Conservation (phyloP, 768 basidiomycete species). For the Fistulinella prunicolor region DNA sequence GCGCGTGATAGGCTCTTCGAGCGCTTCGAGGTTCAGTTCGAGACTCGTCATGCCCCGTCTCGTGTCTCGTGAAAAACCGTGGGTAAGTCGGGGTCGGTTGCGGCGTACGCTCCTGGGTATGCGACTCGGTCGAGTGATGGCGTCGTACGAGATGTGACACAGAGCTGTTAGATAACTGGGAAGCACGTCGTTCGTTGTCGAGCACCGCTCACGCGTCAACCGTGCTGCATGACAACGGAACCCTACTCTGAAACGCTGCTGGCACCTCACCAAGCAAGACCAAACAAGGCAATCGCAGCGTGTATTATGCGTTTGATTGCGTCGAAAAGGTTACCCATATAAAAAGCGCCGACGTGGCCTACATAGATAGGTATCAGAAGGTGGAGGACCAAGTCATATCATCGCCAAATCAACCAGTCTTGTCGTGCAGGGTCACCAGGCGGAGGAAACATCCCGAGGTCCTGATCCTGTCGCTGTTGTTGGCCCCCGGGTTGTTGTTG, state of each 20-base stretch:
- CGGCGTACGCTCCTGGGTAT: no score
- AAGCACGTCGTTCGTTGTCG: constrained; percentile 14
- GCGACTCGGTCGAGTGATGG: no score
- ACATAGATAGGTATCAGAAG: no score
- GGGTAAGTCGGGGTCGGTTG: no score
- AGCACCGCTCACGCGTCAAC: constrained; percentile 5
- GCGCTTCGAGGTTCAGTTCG: constrained; percentile 43
- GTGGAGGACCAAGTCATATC: no score
- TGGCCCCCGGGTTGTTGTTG: constrained; percentile 36
- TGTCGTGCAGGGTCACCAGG: constrained; percentile 60
- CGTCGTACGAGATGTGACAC: no score
- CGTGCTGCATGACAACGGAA: constrained; percentile 1
- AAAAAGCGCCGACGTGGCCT: no score
- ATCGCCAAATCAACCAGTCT: constrained; percentile 60
- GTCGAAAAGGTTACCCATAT: no score
- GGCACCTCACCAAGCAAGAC: constrained; percentile 20
- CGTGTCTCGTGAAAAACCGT: no score
- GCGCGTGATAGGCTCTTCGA: constrained; percentile 59
- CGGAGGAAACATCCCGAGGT: constrained; percentile 55
- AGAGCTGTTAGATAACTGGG: no score
- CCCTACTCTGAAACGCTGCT: not conserved
- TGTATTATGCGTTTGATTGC: no score
- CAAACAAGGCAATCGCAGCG: constrained; percentile 23
- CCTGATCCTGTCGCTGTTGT: constrained; percentile 32
- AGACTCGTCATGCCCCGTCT: not conserved